phyloP scores from a whole-genome alignment of 1,284 basidiomycete species.

The Cutaneotrichosporon dermatis region DNA sequence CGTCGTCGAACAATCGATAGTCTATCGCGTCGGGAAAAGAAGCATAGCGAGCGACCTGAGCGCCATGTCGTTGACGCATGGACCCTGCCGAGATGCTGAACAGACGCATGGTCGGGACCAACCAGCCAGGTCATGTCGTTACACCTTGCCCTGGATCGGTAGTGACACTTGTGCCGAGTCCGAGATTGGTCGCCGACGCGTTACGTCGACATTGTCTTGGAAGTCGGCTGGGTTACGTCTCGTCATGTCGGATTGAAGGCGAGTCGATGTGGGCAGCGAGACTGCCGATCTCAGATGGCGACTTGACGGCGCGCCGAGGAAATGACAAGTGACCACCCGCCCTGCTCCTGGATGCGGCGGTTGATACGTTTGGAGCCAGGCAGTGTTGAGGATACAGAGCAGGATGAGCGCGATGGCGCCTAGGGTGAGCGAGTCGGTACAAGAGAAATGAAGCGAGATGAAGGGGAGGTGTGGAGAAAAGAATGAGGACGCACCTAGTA shows the following conservation, averaged over 20 bases:
- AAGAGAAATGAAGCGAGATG: neutral
- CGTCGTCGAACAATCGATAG: no score
- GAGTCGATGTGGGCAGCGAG: neutral
- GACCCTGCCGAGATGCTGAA: no score
- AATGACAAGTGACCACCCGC: slow-evolving; percentile 13
- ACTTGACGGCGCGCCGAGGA: neutral
- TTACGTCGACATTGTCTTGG: neutral
- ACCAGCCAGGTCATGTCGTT: no score
- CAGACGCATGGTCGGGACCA: no score
- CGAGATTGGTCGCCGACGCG: no score
- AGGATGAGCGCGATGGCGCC: slow-evolving; percentile 20
- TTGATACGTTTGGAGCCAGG: slow-evolving; percentile 21
- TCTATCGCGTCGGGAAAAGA: no score
- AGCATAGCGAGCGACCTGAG: no score
- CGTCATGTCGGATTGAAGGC: neutral
- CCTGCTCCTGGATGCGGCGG: neutral
- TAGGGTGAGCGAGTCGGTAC: neutral
- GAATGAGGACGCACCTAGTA: slow-evolving; percentile 8
- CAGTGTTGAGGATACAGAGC: slow-evolving; percentile 19
- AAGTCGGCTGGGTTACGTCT: neutral
- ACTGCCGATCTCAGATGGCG: neutral
- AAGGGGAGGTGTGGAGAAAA: no score
- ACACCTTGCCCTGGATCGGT: neutral
- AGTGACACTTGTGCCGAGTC: no score
- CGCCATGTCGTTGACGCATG: no score